phyloP scores from a whole-genome alignment of 345 rosid genomes.

The Fremontodendron californicum region DNA sequence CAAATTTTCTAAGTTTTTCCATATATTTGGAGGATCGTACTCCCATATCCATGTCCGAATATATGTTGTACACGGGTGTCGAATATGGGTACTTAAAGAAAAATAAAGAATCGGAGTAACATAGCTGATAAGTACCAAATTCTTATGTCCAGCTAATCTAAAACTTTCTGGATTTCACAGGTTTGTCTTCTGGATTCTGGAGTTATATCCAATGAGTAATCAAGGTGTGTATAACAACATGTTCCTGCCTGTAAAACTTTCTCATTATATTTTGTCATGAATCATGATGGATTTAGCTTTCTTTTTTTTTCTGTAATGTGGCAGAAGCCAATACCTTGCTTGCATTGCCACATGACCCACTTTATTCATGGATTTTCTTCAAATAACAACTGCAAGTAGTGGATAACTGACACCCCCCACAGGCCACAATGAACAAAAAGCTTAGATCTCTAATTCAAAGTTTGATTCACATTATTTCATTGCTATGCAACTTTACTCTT shows the following conservation, averaged over 20 bases:
- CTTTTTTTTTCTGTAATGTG: background rate
- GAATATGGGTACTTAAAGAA: too few relatives aligned
- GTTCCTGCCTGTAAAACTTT: background rate
- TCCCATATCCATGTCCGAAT: too few relatives aligned
- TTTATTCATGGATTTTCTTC: background rate
- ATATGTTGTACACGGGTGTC: too few relatives aligned
- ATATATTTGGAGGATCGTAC: too few relatives aligned
- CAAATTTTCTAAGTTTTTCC: too few relatives aligned
- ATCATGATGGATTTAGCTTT: background rate
- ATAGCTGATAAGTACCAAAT: background rate
- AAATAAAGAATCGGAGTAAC: too few relatives aligned
- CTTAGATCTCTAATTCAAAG: background rate
- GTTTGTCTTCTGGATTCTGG: background rate
- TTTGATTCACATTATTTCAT: background rate
- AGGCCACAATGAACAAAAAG: background rate
- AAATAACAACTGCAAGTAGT: background rate
- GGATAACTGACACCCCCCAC: background rate
- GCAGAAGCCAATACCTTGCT: background rate
- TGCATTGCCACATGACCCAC: background rate
- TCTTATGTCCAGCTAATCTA: background rate
- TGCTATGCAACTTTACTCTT: background rate
- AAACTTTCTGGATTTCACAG: background rate
- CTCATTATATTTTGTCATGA: background rate
- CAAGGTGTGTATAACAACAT: background rate
- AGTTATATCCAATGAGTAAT: background rate